phyloP scores from a whole-genome alignment of 305 asterid genomes.

The Rubia peregrina region DNA sequence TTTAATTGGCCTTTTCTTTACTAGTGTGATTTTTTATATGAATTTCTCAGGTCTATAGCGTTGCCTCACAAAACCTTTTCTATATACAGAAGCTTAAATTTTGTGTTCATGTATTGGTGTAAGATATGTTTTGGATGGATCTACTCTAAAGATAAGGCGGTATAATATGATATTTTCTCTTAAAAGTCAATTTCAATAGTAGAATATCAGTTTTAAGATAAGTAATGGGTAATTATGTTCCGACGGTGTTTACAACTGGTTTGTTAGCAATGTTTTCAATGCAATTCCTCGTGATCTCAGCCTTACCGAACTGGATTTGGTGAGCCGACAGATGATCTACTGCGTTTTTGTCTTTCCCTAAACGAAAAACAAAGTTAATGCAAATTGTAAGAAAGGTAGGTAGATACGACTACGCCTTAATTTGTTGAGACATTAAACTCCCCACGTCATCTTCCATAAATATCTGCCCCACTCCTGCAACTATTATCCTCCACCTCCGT shows the following conservation, averaged over 20 bases:
- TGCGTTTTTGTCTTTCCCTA: neutral
- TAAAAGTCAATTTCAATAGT: too few relatives aligned
- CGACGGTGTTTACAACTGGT: neutral
- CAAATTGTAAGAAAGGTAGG: neutral
- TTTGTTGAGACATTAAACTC: constrained; percentile 1
- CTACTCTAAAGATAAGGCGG: too few relatives aligned
- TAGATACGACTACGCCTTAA: neutral
- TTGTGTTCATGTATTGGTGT: too few relatives aligned
- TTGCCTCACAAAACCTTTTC: too few relatives aligned
- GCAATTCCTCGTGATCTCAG: constrained; percentile 14
- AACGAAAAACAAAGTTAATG: neutral
- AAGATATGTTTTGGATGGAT: too few relatives aligned
- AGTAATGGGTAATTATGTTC: too few relatives aligned
- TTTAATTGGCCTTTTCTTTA: too few relatives aligned
- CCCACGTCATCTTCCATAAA: constrained; percentile 9
- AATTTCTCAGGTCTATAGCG: too few relatives aligned
- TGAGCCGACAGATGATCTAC: neutral
- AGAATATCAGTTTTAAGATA: too few relatives aligned
- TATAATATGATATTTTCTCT: too few relatives aligned
- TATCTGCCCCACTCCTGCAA: neutral
- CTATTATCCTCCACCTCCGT: neutral
- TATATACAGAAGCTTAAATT: too few relatives aligned
- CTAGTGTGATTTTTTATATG: too few relatives aligned
- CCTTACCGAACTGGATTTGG: neutral
- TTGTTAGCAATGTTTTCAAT: neutral